phyloP scores from a whole-genome alignment of 495 filamentous ascomycete species.

The Talaromyces proteolyticus region DNA sequence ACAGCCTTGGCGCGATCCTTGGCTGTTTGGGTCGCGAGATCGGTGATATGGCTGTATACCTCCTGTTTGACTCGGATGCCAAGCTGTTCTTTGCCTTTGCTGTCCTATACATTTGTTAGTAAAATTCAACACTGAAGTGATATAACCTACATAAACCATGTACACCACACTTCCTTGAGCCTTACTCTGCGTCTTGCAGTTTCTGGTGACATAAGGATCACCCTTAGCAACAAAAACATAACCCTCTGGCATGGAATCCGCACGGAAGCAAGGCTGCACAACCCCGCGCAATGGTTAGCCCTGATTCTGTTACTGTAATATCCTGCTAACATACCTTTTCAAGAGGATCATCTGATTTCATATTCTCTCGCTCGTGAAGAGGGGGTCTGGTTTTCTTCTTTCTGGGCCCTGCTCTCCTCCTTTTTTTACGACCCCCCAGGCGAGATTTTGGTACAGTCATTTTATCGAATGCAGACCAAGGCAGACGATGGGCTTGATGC shows the following conservation, averaged over 20 bases:
- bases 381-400: no score
- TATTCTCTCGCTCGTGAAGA: no score
- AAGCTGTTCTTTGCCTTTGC: conserved; percentile 21
- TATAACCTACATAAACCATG: conserved; percentile 31
- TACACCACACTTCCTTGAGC: conserved; percentile 32
- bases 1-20: conserved; percentile 33
- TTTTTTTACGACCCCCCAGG: no score
- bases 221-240: conserved; percentile 49
- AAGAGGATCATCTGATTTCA: no score
- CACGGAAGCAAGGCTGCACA: conserved; percentile 24
- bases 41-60: conserved; percentile 24
- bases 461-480: no score
- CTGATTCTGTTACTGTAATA: no score
- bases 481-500: no score
- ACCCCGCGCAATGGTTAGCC: not conserved
- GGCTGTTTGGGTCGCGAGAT: conserved; percentile 26
- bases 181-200: conserved; percentile 41
- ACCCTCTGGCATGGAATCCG: conserved; percentile 16
- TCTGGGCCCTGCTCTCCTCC: no score
- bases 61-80: conserved; percentile 42
- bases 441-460: no score
- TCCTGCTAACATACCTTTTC: conserved; percentile 16
- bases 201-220: conserved; percentile 42
- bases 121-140: no score
- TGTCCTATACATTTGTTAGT: conserved; percentile 19